Conservation (phyloP, 441 rosid genomes). For the Erodium trifolium region DNA sequence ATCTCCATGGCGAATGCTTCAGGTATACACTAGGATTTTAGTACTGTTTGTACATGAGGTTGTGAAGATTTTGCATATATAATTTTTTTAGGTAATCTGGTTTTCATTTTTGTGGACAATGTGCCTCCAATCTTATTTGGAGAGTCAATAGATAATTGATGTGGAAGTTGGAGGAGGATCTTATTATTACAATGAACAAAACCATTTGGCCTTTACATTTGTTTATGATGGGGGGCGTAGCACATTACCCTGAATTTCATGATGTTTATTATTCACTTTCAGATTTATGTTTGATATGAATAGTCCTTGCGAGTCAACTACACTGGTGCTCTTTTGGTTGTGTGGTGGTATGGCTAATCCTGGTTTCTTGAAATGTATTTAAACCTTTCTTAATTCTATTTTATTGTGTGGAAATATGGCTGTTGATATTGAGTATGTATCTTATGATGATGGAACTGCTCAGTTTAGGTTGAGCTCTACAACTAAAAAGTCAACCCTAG, state of each 20-base stretch:
- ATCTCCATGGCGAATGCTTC: constrained; percentile 88
- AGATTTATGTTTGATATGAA: not conserved
- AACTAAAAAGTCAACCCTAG: too few species aligned
- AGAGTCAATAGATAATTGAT: not conserved
- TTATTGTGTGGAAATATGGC: too few species aligned
- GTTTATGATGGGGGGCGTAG: not conserved
- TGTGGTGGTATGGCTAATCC: too few species aligned
- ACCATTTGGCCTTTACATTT: not conserved
- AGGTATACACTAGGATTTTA: constrained; percentile 32
- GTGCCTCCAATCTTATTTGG: not conserved
- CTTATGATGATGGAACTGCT: too few species aligned
- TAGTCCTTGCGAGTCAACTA: too few species aligned
- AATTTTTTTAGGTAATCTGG: not conserved
- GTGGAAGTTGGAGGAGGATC: not conserved
- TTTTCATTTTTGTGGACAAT: not conserved
- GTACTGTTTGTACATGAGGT: not conserved
- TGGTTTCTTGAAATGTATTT: not conserved
- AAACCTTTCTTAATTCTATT: not conserved
- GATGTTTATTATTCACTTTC: not conserved
- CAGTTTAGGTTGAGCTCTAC: too few species aligned
- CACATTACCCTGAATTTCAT: not conserved
- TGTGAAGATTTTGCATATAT: not conserved
- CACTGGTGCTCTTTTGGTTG: too few species aligned
- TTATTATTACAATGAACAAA: not conserved
- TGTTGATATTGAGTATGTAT: too few species aligned